Base-by-base conservation (phyloP, 768 basidiomycete species). In the Chalciporus sphaerocephalus region DNA sequence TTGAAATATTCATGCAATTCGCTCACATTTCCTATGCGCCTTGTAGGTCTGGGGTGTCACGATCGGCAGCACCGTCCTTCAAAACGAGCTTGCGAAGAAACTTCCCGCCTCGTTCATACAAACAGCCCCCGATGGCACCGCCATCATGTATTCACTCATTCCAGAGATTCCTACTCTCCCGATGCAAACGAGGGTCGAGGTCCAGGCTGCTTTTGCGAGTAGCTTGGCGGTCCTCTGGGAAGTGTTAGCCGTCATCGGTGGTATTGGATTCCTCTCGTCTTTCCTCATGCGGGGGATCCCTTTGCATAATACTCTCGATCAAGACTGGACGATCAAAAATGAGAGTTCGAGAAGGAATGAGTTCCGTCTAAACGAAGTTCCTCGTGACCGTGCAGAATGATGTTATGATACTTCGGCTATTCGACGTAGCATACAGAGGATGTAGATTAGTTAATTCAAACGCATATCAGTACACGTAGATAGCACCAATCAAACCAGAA, bases 21-120 rank as follows among this genome's bases (percentile, higher is more conserved):
- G 20, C 23, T 36, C 17, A 11, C 38, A 13, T 5, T 4, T 2
- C 3, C 5, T 8, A 24, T 13, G 3, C 21, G 8, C 4, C 9
- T 27, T 1, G 3, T 57, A 79, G 71, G 64, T 66, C 4, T 76
- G 76, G 72, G 80, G 80, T 2, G 62, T 80, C 42, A 65, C 72
- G 0, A 67, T 82, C 43, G 72, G 74, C 2, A 65, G 68, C 12
- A 70, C 73, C 0, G 66, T 81, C 33, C 64, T 81, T 1, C 74
- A 76, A 50, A 82, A 79, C 56, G 47, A 72, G 42, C 70, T 83
- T 7, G 56, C 56, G 5, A 62, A 55, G 27, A 57, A 56, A 2
- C 70, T 82, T 0, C 78, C 80, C 0, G 34, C 38, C 0, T 61
- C 51, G 0, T 76, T 78, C 46, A 24, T 65, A 7, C 34, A 52